Evolutionary conservation across 331 rosid genomes (phyloP).

Genomic region (Malus hybrid): DNA sequence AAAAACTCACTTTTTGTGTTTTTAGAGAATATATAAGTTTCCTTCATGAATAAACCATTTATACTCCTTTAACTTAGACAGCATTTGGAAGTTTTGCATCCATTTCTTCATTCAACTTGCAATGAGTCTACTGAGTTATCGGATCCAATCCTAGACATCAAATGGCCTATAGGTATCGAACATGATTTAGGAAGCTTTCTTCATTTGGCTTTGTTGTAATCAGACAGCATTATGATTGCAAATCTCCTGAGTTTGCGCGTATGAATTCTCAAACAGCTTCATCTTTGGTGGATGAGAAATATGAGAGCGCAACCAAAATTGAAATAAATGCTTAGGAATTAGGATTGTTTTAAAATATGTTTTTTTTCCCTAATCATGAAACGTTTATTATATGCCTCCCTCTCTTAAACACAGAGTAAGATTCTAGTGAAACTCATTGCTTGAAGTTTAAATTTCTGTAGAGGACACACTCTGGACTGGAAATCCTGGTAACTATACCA

Average conservation of each 20-base stretch:
- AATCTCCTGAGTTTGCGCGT: not conserved
- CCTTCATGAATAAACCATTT: too few species aligned
- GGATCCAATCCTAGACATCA: too few species aligned
- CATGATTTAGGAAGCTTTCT: not conserved
- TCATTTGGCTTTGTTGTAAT: not conserved
- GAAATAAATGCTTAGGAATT: not conserved
- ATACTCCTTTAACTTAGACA: too few species aligned
- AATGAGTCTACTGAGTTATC: too few species aligned
- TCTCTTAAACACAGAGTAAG: not conserved
- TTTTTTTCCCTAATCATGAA: not conserved
- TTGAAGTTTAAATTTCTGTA: conserved; percentile 21
- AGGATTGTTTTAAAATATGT: not conserved
- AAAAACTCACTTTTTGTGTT: too few species aligned
- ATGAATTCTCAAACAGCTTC: not conserved
- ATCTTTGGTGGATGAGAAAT: not conserved
- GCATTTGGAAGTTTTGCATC: too few species aligned
- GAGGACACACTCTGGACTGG: conserved; percentile 99
- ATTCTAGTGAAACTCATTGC: not conserved
- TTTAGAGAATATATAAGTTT: too few species aligned
- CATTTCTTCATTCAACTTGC: too few species aligned
- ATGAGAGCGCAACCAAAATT: not conserved
- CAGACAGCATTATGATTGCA: not conserved
- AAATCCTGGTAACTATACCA: conserved; percentile 63
- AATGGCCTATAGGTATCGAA: too few species aligned
- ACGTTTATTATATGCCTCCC: too few species aligned